phyloP scores from a whole-genome alignment of 1,284 basidiomycete genomes.

The Meira nashicola region DNA sequence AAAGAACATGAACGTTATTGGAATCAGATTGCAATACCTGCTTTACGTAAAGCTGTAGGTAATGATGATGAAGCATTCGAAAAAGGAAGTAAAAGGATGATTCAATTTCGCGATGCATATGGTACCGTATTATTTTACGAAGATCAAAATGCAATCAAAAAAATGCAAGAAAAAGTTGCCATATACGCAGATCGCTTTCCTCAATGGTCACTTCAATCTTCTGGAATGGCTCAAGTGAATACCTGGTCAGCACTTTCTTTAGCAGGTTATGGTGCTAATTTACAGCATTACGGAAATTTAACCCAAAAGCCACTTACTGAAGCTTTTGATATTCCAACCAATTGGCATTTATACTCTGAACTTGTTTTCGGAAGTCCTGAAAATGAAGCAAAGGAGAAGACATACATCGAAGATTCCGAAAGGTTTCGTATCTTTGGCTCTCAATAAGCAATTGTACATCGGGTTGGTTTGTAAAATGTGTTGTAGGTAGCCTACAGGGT shows the following conservation, averaged over 20 bases:
- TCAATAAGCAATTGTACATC: not conserved
- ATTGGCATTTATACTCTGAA: slow-evolving; percentile 55
- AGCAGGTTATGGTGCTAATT: slow-evolving; percentile 56
- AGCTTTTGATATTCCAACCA: slow-evolving; percentile 51
- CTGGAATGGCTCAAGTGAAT: slow-evolving; percentile 54
- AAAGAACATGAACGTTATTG: slow-evolving; percentile 55
- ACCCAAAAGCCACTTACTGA: slow-evolving; percentile 35
- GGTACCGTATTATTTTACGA: slow-evolving; percentile 57
- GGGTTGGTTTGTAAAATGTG: no score
- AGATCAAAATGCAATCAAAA: slow-evolving; percentile 28
- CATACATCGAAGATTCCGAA: slow-evolving; percentile 52
- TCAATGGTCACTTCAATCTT: slow-evolving; percentile 28
- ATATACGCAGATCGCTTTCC: not conserved
- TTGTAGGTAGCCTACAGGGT: no score
- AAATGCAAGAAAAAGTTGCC: slow-evolving; percentile 45
- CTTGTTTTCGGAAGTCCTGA: slow-evolving; percentile 56
- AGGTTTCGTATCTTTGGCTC: slow-evolving; percentile 49
- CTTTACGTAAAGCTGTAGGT: slow-evolving; percentile 17
- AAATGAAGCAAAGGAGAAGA: slow-evolving; percentile 51
- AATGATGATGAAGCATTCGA: not conserved
- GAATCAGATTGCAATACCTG: slow-evolving; percentile 48
- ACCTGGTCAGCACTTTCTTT: slow-evolving; percentile 56
- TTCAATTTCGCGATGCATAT: slow-evolving; percentile 53
- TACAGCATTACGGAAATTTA: slow-evolving; percentile 53
- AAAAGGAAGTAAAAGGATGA: slow-evolving; percentile 15